Evolutionary conservation across 163 green algal species (phyloP).

Genomic region (Volvox carteri): DNA sequence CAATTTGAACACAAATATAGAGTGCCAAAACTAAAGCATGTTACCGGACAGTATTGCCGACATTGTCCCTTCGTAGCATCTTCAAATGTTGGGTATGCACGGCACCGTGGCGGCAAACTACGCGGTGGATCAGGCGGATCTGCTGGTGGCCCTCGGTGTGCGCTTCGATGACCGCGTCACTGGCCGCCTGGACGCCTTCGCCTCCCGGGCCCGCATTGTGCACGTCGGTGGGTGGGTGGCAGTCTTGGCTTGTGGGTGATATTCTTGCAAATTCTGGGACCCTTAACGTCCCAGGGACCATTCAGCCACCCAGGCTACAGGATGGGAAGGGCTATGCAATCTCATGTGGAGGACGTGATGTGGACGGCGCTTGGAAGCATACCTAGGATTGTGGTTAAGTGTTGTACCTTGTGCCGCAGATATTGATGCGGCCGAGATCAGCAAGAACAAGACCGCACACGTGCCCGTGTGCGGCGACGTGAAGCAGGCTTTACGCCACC

Average conservation of each 20-base stretch:
- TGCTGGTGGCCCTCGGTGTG: slow-evolving; percentile 97
- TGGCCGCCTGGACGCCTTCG: slow-evolving; percentile 98
- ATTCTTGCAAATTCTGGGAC: too few species aligned
- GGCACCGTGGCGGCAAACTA: slow-evolving; percentile 99
- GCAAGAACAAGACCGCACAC: slow-evolving; percentile 99
- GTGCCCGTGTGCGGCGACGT: slow-evolving; percentile 90
- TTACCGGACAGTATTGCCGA: too few species aligned
- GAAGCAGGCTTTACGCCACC: slow-evolving; percentile 81
- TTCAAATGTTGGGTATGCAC: slow-evolving; percentile 99
- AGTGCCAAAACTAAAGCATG: too few species aligned
- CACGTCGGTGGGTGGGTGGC: slow-evolving; percentile 81
- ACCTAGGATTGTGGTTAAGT: too few species aligned
- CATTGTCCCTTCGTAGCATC: slow-evolving; percentile 36
- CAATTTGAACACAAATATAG: too few species aligned
- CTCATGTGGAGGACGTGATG: too few species aligned
- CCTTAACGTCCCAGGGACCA: too few species aligned
- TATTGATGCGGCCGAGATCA: slow-evolving; percentile 98
- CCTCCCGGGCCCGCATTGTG: slow-evolving; percentile 91
- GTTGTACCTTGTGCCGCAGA: slow-evolving; percentile 68
- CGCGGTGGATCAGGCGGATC: slow-evolving; percentile 93
- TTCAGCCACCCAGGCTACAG: too few species aligned
- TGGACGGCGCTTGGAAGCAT: too few species aligned
- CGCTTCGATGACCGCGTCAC: slow-evolving; percentile 99
- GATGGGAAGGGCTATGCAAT: too few species aligned
- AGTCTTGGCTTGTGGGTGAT: too few species aligned